These are phyloP conservation scores for Solanum microdontum DNA, from an alignment of 257 asterid species.

Conservation along the genomic window DNA sequence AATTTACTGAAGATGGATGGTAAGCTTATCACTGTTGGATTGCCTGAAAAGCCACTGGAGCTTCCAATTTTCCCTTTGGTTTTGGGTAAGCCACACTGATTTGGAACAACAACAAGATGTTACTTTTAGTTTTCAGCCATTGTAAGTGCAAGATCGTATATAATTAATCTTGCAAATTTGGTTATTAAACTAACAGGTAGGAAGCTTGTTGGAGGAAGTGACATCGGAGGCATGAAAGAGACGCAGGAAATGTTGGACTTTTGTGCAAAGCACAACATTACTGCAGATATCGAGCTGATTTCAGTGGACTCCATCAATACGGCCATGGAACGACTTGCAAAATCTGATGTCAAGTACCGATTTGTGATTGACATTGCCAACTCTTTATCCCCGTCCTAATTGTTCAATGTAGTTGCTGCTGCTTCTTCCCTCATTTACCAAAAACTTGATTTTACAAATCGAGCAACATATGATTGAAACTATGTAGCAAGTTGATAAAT, in stretches of 20 bases:
- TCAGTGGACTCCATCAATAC: constrained; percentile 27
- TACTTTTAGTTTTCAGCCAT: neutral
- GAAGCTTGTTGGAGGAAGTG: constrained; percentile 55
- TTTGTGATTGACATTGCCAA: constrained; percentile 54
- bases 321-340: constrained; percentile 51
- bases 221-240: constrained; percentile 53
- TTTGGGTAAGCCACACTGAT: constrained; percentile 23
- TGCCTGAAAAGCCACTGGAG: constrained; percentile 51
- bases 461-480: neutral
- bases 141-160: neutral
- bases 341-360: constrained; percentile 52
- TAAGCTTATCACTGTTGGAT: constrained; percentile 43
- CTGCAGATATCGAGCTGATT: constrained; percentile 45
- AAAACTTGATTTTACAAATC: neutral
- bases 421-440: neutral
- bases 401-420: neutral
- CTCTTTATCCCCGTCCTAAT: constrained; percentile 14
- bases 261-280: constrained; percentile 44
- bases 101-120: neutral
- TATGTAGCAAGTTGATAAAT: neutral
- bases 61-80: constrained; percentile 52
- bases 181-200: constrained; percentile 20
- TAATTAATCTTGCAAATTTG: neutral
- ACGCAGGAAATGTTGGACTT: constrained; percentile 64
- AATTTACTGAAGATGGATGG: constrained; percentile 48